Evolutionary conservation across 2,329 filamentous ascomycete genomes (phyloP), one percentile per base, ranked within the genome.

Genomic region (Colletotrichum costaricense): DNA sequence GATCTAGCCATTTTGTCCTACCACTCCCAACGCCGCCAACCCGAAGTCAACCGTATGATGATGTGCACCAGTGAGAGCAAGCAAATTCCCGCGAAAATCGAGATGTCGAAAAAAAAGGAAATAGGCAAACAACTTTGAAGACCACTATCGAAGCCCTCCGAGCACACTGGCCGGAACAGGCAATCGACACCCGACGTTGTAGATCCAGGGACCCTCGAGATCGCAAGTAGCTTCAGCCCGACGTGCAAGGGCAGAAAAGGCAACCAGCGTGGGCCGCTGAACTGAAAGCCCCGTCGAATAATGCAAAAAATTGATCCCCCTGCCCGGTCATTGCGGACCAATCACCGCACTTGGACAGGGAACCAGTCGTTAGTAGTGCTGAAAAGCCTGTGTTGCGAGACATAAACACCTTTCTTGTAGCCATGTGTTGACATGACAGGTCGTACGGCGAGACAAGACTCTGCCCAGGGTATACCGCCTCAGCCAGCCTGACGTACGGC

Each of bases 401-500:
- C 70, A 73, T 66, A 73, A 62, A 52, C 55, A 65, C 46, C 70
- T 46, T 62, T 49, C 57, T 64, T 59, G 33, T 64, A 35, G 6
- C 30, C 60, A 28, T 22, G 42, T 67, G 33, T 56, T 26, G 56
- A 57, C 19, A 33, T 69, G 69, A 69, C 66, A 59, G 58, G 69
- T 55, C 62, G 66, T 33, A 33, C 65, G 24, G 42, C 30, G 58
- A 59, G 54, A 59, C 52, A 69, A 54, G 46, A 28, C 19, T 72
- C 42, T 58, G 42, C 69, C 65, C 54, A 72, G 38, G 64, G 22
- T 42, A 62, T 63, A 52, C 46, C 28, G 33, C 67, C 26, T 65
- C 59, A 64, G 67, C 67, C 60, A 46, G 66, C 67, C 33, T 70
- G 70, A 73, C 70, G 66, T 73, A 65, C 60, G 70, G 57, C 54